phyloP scores from a whole-genome alignment of 192 early-diverging fungal genomes.

The Rhizophagus sp. region DNA sequence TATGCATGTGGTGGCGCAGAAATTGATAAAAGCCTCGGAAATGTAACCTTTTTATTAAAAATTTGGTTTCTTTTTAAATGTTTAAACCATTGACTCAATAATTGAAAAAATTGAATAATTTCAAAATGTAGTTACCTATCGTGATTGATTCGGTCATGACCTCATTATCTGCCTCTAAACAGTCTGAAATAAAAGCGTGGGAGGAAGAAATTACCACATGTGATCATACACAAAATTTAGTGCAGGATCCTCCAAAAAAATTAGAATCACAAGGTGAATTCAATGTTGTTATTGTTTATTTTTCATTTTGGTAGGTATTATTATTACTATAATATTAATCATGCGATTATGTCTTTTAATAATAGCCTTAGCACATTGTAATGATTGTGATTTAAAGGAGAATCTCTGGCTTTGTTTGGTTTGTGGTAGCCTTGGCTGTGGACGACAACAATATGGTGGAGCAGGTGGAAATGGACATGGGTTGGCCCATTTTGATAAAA shows the following conservation, averaged over 20 bases:
- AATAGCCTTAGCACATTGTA: slow-evolving; percentile 69
- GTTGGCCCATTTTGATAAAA: slow-evolving; percentile 77
- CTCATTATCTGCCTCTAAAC: slow-evolving; percentile 78
- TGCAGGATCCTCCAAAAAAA: slow-evolving; percentile 59
- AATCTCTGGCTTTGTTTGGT: slow-evolving; percentile 96
- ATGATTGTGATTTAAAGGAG: slow-evolving; percentile 80
- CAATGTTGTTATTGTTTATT: background rate
- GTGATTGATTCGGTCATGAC: slow-evolving; percentile 71
- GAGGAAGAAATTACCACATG: slow-evolving; percentile 82
- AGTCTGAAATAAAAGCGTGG: slow-evolving; percentile 94
- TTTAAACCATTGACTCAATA: background rate
- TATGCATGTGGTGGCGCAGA: slow-evolving; percentile 71
- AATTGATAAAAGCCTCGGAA: slow-evolving; percentile 53
- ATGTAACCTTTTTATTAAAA: slow-evolving; percentile 45
- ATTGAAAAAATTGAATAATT: no score
- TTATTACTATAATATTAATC: background rate
- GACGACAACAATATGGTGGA: slow-evolving; percentile 91
- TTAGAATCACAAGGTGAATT: slow-evolving; percentile 46
- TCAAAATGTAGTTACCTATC: slow-evolving; percentile 50
- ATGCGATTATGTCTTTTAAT: slow-evolving; percentile 19
- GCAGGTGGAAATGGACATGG: slow-evolving; percentile 93
- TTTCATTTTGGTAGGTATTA: background rate
- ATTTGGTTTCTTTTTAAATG: background rate
- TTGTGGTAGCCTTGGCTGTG: slow-evolving; percentile 94
- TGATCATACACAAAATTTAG: slow-evolving; percentile 72